phyloP scores from a whole-genome alignment of 2,329 filamentous ascomycete species.

The Phyllosticta paracitricarpa region DNA sequence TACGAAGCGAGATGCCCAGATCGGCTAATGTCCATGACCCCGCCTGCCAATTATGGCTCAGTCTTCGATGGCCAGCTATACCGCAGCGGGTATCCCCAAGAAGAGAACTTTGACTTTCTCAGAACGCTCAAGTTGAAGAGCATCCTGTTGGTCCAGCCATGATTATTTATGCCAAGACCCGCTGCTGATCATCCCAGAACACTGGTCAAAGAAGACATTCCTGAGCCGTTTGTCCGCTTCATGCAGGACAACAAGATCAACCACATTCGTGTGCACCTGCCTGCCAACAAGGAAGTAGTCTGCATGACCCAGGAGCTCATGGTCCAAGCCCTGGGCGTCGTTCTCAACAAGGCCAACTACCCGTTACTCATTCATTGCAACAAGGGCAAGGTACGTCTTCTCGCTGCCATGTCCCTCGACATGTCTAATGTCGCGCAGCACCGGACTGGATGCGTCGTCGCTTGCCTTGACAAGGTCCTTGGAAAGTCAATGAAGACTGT shows the following conservation, averaged over 20 bases:
- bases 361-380: slow-evolving; percentile 87
- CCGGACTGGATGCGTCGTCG: slow-evolving; percentile 82
- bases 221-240: slow-evolving; percentile 47
- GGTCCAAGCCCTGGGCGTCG: slow-evolving; percentile 57
- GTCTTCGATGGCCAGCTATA: slow-evolving; percentile 65
- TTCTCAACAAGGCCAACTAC: slow-evolving; percentile 63
- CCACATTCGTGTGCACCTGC: slow-evolving; percentile 67
- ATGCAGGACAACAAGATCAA: slow-evolving; percentile 56
- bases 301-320: slow-evolving; percentile 41
- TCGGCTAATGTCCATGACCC: slow-evolving; percentile 29
- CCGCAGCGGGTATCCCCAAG: slow-evolving; percentile 68
- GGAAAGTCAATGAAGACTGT: slow-evolving; percentile 55
- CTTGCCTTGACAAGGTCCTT: slow-evolving; percentile 62
- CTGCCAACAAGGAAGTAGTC: slow-evolving; percentile 71
- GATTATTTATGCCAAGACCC: not conserved
- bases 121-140: slow-evolving; percentile 61
- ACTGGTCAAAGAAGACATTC: slow-evolving; percentile 40
- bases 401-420: not conserved
- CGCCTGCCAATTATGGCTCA: slow-evolving; percentile 66
- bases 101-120: slow-evolving; percentile 62
- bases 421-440: slow-evolving; percentile 42
- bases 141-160: slow-evolving; percentile 52
- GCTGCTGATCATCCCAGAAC: slow-evolving; percentile 34
- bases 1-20: slow-evolving; percentile 16
- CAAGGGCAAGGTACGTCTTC: slow-evolving; percentile 59